Evolutionary conservation across 352 stramenopile species (phyloP), one percentile per base, ranked within the genome.

Genomic region (Phytophthora agathidicida): DNA sequence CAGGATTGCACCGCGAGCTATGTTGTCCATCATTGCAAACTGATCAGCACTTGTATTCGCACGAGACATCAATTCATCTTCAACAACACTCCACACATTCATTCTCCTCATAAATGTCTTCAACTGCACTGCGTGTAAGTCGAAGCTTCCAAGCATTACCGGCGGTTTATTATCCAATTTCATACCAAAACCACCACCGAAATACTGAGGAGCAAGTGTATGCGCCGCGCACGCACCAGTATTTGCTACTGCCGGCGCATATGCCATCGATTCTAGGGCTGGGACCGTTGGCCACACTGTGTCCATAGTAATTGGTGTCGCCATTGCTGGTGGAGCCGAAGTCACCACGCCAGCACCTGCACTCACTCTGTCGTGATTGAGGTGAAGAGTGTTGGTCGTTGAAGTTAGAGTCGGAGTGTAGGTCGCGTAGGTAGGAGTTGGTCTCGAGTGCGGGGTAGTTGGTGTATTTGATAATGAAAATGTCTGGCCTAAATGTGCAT

Each of bases 91-190:
- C 31, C 30, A 43, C 11, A 32, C n/a, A 14, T 35, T 7, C 45
- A 43, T 27, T 9, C 19, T 9, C 1, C 8, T 26, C 23, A 43
- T 7, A n/a, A 43, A 53, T 30, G 45, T 53, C 16, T 39, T 10
- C 35, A 56, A 46, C 3, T 39, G 14, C 27, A 28, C 48, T 23
- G 36, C 48, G 41, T 47, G 41, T 0, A 56, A n/a, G 11, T 38
- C 35, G 30, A 56, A 56, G 4, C 36, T 47, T 24, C 17, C 48
- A 6, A 47, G 17, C 48, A 59, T 49, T 3, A 36, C 22, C 11
- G 36, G 39, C 7, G 23, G 16, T 37, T 49, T 28, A 10, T 49
- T 49, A 7, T 49, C 24, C 16, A 36, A 17, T 16, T 49, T 49
- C 39, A 37, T 44, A 19, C 50, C 50, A 24, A 36, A 53, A 11